These are phyloP conservation scores for Pichia sp. DNA, from an alignment of 1,139 yeast species.

Conservation along the genomic window DNA sequence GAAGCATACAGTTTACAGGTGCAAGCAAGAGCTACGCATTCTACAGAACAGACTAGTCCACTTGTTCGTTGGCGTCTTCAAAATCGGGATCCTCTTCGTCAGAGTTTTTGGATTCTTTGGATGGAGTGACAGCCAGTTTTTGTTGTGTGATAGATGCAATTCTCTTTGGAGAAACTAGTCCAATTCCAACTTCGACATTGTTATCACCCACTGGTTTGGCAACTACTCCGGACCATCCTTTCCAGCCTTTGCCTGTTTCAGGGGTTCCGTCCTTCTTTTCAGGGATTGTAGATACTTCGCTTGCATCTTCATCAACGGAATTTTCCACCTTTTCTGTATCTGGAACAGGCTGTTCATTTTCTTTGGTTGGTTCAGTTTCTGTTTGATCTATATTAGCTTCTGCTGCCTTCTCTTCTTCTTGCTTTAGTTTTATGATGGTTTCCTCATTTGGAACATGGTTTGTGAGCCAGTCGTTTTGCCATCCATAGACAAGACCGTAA, in stretches of 20 bases:
- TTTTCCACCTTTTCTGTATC: no score
- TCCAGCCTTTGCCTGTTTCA: conserved; percentile 10
- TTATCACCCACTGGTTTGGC: conserved; percentile 5
- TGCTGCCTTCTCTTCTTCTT: neutral
- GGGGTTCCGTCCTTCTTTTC: neutral
- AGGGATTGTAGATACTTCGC: neutral
- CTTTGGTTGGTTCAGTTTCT: no score
- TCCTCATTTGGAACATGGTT: no score
- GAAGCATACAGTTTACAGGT: no score
- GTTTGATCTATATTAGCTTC: no score
- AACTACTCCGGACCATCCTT: conserved; percentile 14
- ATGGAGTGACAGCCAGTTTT: neutral
- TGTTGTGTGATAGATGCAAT: neutral
- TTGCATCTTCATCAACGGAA: no score
- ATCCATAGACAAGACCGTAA: conserved; percentile 30
- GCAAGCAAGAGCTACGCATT: no score
- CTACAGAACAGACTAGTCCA: no score
- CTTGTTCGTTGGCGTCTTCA: conserved; percentile 1
- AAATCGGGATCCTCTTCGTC: conserved; percentile 2
- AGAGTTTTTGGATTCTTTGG: neutral
- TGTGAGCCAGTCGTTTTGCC: conserved; percentile 30
- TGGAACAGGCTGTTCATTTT: no score
- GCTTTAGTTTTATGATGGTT: neutral
- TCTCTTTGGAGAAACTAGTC: neutral
- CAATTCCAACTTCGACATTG: conserved; percentile 4